phyloP scores from a whole-genome alignment of 345 rosid species.

The Salix suchowensis region DNA sequence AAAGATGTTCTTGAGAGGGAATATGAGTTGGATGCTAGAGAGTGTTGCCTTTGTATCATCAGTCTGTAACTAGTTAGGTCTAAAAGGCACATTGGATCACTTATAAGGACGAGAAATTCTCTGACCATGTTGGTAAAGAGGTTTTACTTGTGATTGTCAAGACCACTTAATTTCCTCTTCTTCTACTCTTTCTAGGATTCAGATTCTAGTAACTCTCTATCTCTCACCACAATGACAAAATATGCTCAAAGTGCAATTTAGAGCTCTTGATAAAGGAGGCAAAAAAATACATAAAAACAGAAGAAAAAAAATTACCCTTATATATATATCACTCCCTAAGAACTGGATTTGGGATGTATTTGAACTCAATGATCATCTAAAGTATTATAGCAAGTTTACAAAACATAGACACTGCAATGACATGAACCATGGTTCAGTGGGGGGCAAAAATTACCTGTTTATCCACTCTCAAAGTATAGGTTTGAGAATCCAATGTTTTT shows the following conservation, averaged over 20 bases:
- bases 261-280: background rate
- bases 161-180: background rate
- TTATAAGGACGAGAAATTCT: background rate
- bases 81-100: background rate
- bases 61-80: background rate
- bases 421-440: background rate
- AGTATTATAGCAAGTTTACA: background rate
- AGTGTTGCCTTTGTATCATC: background rate
- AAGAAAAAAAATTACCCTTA: background rate
- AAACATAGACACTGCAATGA: background rate
- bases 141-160: background rate
- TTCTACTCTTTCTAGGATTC: background rate
- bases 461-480: constrained; percentile 65
- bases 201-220: background rate
- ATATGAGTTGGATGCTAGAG: background rate
- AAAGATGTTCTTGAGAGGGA: background rate
- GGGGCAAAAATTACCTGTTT: constrained; percentile 47
- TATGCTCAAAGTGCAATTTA: constrained; percentile 7
- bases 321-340: background rate
- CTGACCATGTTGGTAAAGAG: background rate
- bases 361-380: background rate
- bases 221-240: background rate
- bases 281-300: background rate
- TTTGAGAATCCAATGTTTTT: constrained; percentile 70
- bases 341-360: background rate